Evolutionary conservation across 805 yeast genomes (phyloP).

Genomic region (Cyberlindnera petersonii): DNA sequence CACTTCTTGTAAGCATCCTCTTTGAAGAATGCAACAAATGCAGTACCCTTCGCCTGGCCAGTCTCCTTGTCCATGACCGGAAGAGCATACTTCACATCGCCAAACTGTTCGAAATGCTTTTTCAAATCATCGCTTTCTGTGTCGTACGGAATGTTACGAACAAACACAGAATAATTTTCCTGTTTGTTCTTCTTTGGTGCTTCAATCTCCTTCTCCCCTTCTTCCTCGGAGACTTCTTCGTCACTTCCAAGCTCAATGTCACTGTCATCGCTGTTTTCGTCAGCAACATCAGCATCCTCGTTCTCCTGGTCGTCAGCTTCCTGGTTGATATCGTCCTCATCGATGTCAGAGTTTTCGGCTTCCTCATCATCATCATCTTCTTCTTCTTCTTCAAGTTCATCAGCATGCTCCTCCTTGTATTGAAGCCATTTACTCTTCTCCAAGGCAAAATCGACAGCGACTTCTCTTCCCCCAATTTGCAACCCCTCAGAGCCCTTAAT

Average conservation of each 20-base stretch:
- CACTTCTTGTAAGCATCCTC: slow-evolving; percentile 65
- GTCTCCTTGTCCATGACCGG: slow-evolving; percentile 87
- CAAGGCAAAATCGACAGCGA: slow-evolving; percentile 91
- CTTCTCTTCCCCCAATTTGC: slow-evolving; percentile 84
- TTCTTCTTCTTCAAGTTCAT: slow-evolving; percentile 38
- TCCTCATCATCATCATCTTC: slow-evolving; percentile 34
- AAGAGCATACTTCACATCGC: slow-evolving; percentile 85
- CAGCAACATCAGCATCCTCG: slow-evolving; percentile 26
- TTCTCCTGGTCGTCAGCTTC: slow-evolving; percentile 25
- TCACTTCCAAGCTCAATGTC: slow-evolving; percentile 32
- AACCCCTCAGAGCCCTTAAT: slow-evolving; percentile 70
- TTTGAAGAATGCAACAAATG: slow-evolving; percentile 80
- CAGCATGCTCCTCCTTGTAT: slow-evolving; percentile 42
- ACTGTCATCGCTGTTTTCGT: slow-evolving; percentile 27
- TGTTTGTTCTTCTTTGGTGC: slow-evolving; percentile 51
- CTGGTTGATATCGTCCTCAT: slow-evolving; percentile 19
- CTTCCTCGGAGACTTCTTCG: slow-evolving; percentile 29
- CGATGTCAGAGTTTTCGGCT: slow-evolving; percentile 21
- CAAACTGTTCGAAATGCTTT: slow-evolving; percentile 78
- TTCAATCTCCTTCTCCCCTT: slow-evolving; percentile 30
- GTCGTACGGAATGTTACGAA: slow-evolving; percentile 92
- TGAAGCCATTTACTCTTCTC: slow-evolving; percentile 82
- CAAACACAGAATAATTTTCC: slow-evolving; percentile 72
- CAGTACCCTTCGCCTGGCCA: slow-evolving; percentile 89
- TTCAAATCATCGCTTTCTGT: slow-evolving; percentile 76